Evolutionary conservation across 2,329 filamentous ascomycete species (phyloP).

Genomic region (Phialophora macrospora): DNA sequence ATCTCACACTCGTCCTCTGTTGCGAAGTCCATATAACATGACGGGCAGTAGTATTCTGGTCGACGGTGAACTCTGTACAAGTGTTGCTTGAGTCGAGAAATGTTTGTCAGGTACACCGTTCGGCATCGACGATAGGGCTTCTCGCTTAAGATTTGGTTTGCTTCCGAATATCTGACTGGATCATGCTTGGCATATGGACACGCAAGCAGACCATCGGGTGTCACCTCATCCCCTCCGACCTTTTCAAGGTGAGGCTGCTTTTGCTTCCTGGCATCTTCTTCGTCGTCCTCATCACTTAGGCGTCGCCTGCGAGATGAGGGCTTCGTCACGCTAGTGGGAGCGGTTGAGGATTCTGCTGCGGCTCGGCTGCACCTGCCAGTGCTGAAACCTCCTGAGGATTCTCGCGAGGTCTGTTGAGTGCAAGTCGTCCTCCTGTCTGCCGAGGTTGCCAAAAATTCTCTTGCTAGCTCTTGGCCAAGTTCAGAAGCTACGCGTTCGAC

Average conservation of each 20-base stretch:
- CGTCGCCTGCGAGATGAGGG: conserved; percentile 2
- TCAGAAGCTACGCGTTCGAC: conserved; percentile 1
- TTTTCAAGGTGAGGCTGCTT: conserved; percentile 3
- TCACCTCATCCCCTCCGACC: neutral
- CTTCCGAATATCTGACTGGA: conserved; percentile 27
- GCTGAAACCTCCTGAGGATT: neutral
- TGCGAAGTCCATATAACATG: conserved; percentile 19
- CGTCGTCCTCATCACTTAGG: conserved; percentile 9
- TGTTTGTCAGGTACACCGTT: conserved; percentile 15
- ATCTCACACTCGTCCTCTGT: neutral
- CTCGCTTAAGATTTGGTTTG: conserved; percentile 11
- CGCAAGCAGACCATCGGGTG: conserved; percentile 40
- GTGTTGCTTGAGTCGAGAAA: conserved; percentile 31
- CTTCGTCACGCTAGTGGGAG: neutral
- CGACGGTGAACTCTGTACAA: conserved; percentile 28
- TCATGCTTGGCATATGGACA: conserved; percentile 42
- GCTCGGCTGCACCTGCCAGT: neutral
- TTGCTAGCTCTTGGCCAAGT: neutral
- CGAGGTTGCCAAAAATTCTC: neutral
- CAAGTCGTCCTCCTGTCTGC: neutral
- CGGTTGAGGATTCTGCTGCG: neutral
- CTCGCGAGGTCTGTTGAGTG: conserved; percentile 4
- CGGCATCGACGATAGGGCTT: conserved; percentile 25
- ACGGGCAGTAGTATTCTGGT: conserved; percentile 25
- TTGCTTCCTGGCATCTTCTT: neutral